Evolutionary conservation across 2,329 filamentous ascomycete genomes (phyloP).

Genomic region (Pseudogymnoascus sp.): DNA sequence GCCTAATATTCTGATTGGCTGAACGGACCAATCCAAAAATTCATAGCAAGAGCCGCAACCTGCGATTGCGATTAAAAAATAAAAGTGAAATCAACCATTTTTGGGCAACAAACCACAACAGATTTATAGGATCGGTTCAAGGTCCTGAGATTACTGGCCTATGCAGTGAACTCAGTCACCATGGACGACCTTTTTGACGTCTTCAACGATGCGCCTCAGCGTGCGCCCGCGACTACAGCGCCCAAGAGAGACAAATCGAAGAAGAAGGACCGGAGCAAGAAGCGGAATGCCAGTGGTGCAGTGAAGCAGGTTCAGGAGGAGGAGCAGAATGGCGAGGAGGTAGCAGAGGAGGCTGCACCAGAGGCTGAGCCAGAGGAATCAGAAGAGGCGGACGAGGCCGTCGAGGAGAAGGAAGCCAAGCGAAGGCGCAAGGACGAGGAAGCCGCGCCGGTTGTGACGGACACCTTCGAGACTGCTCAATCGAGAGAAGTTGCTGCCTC

Average conservation of each 20-base stretch:
- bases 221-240: constrained; percentile 32
- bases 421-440: constrained; percentile 63
- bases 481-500: constrained; percentile 77
- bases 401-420: constrained; percentile 43
- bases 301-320: constrained; percentile 53
- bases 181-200: constrained; percentile 82
- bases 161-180: constrained; percentile 17
- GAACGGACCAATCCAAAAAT: constrained; percentile 4
- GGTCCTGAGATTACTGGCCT: constrained; percentile 10
- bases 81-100: not conserved
- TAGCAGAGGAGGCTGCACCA: constrained; percentile 30
- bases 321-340: constrained; percentile 57
- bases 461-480: constrained; percentile 91
- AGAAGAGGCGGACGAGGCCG: constrained; percentile 36
- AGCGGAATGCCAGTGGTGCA: constrained; percentile 77
- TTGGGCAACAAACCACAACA: not conserved
- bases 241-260: constrained; percentile 39
- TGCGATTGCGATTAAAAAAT: constrained; percentile 13
- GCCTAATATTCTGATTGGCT: constrained; percentile 10
- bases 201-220: constrained; percentile 62
- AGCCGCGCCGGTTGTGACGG: constrained; percentile 74
- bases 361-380: constrained; percentile 25
- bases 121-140: constrained; percentile 7
- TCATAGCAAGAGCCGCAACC: constrained; percentile 11
- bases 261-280: constrained; percentile 63